A percentile compares a stretch with the other conserved stretches of the same genome.
These are phyloP conservation scores for Capronia americana DNA, from an alignment of 2,329 filamentous ascomycete species.

Conservation along the genomic window DNA sequence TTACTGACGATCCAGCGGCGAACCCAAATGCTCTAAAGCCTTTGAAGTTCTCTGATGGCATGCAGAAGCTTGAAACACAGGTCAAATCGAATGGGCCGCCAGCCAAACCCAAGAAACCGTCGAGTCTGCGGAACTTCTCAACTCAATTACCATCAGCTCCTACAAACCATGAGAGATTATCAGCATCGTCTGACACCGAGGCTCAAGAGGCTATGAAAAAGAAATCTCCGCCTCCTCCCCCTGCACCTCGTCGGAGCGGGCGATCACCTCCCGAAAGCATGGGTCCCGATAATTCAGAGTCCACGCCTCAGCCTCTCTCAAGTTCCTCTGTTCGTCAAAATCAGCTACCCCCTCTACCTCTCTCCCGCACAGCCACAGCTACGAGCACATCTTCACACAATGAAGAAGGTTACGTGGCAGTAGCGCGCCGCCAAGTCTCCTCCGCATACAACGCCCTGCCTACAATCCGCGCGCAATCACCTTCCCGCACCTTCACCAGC, in stretches of 20 bases:
- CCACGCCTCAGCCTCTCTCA: constrained; percentile 31
- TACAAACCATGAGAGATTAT: constrained; percentile 28
- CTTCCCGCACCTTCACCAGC: constrained; percentile 34
- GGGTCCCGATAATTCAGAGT: constrained; percentile 26
- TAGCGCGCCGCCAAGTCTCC: constrained; percentile 35
- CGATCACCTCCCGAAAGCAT: constrained; percentile 19
- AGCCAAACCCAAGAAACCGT: constrained; percentile 54
- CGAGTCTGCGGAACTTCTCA: constrained; percentile 47
- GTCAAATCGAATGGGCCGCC: constrained; percentile 47
- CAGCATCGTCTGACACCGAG: constrained; percentile 29
- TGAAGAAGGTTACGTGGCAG: constrained; percentile 40
- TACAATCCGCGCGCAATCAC: constrained; percentile 36
- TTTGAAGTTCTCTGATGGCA: constrained; percentile 21
- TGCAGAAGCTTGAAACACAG: constrained; percentile 30
- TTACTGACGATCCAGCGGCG: constrained; percentile 45
- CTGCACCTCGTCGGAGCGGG: constrained; percentile 43
- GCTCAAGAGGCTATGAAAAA: constrained; percentile 36
- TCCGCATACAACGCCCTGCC: constrained; percentile 40
- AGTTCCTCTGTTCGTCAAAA: constrained; percentile 42
- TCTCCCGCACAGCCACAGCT: constrained; percentile 31
- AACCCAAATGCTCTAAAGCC: constrained; percentile 33
- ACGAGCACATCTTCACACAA: constrained; percentile 22
- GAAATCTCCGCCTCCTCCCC: constrained; percentile 48
- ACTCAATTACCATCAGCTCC: constrained; percentile 30
- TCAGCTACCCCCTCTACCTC: constrained; percentile 25